These are phyloP conservation scores for Voacanga thouarsii DNA, from an alignment of 257 asterid genomes.

Conservation along the genomic window DNA sequence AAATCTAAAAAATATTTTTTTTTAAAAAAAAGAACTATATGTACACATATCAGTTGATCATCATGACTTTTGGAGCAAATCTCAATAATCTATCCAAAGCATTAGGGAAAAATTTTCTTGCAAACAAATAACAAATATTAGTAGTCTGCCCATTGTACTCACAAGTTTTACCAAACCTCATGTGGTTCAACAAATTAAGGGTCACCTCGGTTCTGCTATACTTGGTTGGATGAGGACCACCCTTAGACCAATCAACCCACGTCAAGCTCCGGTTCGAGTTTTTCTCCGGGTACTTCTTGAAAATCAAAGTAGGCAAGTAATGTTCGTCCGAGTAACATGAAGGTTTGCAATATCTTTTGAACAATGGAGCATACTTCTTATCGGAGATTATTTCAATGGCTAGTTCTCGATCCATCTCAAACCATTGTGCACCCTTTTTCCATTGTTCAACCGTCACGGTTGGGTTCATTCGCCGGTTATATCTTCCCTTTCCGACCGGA, in stretches of 20 bases:
- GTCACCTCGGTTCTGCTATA: constrained; percentile 39
- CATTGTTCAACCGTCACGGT: constrained; percentile 36
- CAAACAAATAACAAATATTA: constrained; percentile 57
- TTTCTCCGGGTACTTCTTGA: constrained; percentile 36
- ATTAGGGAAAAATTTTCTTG: constrained; percentile 55
- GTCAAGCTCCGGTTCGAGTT: constrained; percentile 57
- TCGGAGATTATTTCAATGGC: constrained; percentile 51
- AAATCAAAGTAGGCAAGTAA: constrained; percentile 59
- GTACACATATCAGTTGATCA: neutral
- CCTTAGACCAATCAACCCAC: constrained; percentile 89
- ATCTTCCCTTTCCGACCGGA: constrained; percentile 67
- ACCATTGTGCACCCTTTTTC: constrained; percentile 82
- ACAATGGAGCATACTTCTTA: constrained; percentile 23
- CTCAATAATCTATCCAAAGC: constrained; percentile 54
- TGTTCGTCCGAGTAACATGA: constrained; percentile 79
- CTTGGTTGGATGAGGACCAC: constrained; percentile 70
- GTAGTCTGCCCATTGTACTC: constrained; percentile 51
- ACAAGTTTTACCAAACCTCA: constrained; percentile 42
- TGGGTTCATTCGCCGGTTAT: constrained; percentile 54
- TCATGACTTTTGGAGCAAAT: constrained; percentile 48
- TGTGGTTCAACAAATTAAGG: constrained; percentile 32
- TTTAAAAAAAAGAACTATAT: neutral
- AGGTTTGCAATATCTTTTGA: constrained; percentile 48
- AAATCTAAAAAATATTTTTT: neutral
- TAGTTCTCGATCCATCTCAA: constrained; percentile 50